Conservation (phyloP, 345 rosid species). For the Kernera saxatilis region DNA sequence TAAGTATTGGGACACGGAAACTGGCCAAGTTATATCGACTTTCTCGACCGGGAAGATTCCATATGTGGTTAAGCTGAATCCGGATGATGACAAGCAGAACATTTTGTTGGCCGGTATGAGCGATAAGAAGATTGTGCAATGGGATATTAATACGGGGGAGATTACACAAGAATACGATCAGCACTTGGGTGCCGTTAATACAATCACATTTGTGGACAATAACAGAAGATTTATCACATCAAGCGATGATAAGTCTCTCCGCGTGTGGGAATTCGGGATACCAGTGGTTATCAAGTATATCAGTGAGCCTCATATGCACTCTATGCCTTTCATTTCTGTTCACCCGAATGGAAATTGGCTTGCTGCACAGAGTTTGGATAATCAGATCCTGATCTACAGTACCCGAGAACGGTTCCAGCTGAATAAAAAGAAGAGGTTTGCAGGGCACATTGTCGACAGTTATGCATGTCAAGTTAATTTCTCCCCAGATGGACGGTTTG, state of each 20-base stretch:
- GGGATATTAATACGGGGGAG: constrained; percentile 95
- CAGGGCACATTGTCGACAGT: constrained; percentile 89
- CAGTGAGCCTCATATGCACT: constrained; percentile 99
- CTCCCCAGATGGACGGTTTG: constrained; percentile 98
- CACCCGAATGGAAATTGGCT: constrained; percentile 95
- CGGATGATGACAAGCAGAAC: constrained; percentile 93
- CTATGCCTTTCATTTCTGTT: constrained; percentile 89
- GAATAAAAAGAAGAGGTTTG: constrained; percentile 94
- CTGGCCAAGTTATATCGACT: constrained; percentile 89
- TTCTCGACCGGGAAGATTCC: constrained; percentile 93
- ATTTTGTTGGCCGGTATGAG: constrained; percentile 97
- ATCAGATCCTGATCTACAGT: constrained; percentile 88
- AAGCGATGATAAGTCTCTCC: constrained; percentile 96
- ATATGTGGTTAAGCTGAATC: constrained; percentile 88
- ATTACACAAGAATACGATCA: constrained; percentile 88
- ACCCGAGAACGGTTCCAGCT: constrained; percentile 96
- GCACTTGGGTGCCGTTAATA: constrained; percentile 89
- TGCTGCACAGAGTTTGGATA: constrained; percentile 96
- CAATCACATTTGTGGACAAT: constrained; percentile 92
- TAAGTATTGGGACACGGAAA: constrained; percentile 96
- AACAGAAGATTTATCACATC: constrained; percentile 96
- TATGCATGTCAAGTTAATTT: constrained; percentile 98
- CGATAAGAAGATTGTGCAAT: constrained; percentile 98
- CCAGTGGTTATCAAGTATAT: constrained; percentile 98
- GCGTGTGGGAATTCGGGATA: constrained; percentile 98